Conservation (phyloP, 2,329 filamentous ascomycete genomes). For the Xylariaceae sp. region DNA sequence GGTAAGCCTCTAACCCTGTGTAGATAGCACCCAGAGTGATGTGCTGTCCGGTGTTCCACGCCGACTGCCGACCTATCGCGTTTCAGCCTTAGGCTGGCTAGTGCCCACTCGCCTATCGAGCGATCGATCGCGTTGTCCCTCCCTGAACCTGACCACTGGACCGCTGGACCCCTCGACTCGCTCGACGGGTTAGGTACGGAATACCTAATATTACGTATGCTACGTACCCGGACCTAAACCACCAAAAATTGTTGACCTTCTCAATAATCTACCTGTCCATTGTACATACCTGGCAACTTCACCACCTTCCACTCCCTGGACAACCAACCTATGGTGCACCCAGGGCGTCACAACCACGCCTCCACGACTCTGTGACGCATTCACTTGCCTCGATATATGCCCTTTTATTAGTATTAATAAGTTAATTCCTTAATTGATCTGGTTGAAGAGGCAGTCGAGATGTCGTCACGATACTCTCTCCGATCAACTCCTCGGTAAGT, state of each 20-base stretch:
- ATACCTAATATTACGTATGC: not conserved
- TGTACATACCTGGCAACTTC: not conserved
- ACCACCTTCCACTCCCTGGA: not conserved
- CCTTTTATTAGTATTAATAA: constrained; percentile 19
- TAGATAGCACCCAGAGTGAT: not conserved
- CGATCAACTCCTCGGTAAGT: constrained; percentile 23
- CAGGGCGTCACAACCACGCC: not conserved
- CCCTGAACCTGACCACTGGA: too few relatives aligned
- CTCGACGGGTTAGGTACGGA: not conserved
- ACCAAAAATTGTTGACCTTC: not conserved
- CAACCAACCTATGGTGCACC: not conserved
- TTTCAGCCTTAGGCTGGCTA: not conserved
- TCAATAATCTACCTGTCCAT: not conserved
- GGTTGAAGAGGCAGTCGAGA: constrained; percentile 8
- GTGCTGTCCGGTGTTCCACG: not conserved
- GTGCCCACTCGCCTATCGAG: not conserved
- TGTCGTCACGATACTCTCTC: constrained; percentile 23
- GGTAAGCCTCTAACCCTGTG: not conserved
- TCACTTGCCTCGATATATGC: constrained; percentile 25
- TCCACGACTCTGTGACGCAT: constrained; percentile 22
- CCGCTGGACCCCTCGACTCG: too few relatives aligned
- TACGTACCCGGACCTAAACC: not conserved
- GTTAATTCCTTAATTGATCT: not conserved
- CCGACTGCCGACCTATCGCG: not conserved
- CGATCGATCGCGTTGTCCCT: not conserved